Evolutionary conservation across 768 basidiomycete genomes (phyloP), one percentile per base, ranked within the genome.

Genomic region (Boletus eberwhitei): DNA sequence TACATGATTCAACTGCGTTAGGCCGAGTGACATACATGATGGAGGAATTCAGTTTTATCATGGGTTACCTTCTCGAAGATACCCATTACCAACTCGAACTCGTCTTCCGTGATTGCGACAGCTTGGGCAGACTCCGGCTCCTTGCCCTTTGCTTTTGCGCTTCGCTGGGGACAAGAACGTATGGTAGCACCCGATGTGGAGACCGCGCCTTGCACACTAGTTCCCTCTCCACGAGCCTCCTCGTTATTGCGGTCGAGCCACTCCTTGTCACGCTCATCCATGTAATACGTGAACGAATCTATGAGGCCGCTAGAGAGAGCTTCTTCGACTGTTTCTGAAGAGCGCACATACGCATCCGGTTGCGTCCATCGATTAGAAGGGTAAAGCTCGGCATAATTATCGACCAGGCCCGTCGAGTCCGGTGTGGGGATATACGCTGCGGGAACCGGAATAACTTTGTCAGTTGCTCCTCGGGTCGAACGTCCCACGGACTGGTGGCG

Each of bases 11-110:
- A 13, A 38, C 13, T 5, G 13, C 4, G 2, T 8, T 5, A 24
- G 2, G 14, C 29, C 11, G 2, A 40, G 24, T 41, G 41, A 83
- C 91, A 48, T 68, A 94, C 95, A 64, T 90, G 85, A 68, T 97
- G 93, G 6, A 98, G 78, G 70, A 86, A 93, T 58, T 93, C 93
- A 0, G 88, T 87, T 67, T 87, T 89, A 64, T 93, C 90, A 59
- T 95, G 90, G 32, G 94, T 92, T 41, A 87, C 79, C 65, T 88
- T 89, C 76, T 99, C 97, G 63, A 96, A 87, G 45, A 98, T 69
- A 21, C 92, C 92, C 93, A 98, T 96, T 53, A 96, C 84, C 58
- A 94, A 79, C 70, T 99, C 97, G 58, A 98, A 96, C 63, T 93
- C 88, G 62, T 97, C 93, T 65, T 97, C 95, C 4, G 84, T 78